Percentiles rank a stretch among this genome's conserved stretches.
phyloP scores from a whole-genome alignment of 2,329 filamentous ascomycete genomes.

The Blastomyces parvus region DNA sequence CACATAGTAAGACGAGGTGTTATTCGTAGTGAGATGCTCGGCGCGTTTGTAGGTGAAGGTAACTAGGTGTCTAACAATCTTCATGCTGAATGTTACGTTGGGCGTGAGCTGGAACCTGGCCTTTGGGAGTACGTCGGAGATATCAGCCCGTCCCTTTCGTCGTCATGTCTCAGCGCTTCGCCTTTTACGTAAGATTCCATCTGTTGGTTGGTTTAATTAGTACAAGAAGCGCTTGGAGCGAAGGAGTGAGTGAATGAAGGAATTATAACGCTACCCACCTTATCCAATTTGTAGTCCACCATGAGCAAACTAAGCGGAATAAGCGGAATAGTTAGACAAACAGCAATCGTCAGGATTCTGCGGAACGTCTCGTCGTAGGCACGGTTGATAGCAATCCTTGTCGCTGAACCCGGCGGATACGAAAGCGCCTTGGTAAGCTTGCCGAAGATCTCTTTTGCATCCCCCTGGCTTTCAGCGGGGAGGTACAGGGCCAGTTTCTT shows the following conservation, averaged over 20 bases:
- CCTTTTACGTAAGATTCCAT: not conserved
- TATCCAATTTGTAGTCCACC: conserved; percentile 50
- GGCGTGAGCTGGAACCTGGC: not conserved
- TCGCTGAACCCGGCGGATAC: conserved; percentile 49
- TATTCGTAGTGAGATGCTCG: not conserved
- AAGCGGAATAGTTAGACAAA: conserved; percentile 47
- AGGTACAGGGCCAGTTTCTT: conserved; percentile 43
- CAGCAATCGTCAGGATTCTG: conserved; percentile 46
- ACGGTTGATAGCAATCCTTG: conserved; percentile 51
- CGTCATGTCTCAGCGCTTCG: not conserved
- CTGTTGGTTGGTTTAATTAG: not conserved
- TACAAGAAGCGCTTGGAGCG: not conserved
- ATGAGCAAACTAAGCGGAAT: conserved; percentile 48
- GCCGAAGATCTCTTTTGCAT: conserved; percentile 42
- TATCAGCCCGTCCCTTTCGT: not conserved
- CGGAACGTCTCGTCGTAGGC: conserved; percentile 59
- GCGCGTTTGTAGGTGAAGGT: not conserved
- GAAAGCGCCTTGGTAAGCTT: conserved; percentile 47
- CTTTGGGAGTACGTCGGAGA: not conserved
- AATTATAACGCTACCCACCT: conserved; percentile 24
- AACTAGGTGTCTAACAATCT: not conserved
- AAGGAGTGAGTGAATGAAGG: not conserved
- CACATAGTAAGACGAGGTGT: not conserved
- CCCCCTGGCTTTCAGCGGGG: conserved; percentile 35
- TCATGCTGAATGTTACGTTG: not conserved